phyloP scores from a whole-genome alignment of 108 stramenopile genomes.

The Fragilariopsis cylindrus region DNA sequence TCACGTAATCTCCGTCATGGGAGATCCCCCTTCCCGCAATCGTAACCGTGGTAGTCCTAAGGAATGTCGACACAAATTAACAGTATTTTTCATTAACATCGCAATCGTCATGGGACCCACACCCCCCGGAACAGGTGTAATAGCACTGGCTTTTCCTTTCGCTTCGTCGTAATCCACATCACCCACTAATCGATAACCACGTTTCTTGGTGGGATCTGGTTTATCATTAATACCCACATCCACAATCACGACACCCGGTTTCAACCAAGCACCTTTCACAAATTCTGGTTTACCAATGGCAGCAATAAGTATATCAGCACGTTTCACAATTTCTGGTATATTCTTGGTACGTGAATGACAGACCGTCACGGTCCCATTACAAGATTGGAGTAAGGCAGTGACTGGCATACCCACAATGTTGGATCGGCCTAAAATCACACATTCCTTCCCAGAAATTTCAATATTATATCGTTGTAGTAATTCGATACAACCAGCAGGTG shows the following conservation, averaged over 20 bases:
- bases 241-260: conserved; percentile 91
- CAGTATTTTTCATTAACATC: conserved; percentile 93
- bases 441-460: conserved; percentile 82
- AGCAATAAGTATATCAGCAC: conserved; percentile 93
- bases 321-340: conserved; percentile 61
- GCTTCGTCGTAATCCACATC: conserved; percentile 87
- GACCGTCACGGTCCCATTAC: conserved; percentile 92
- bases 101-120: conserved; percentile 99
- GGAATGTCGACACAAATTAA: conserved; percentile 37
- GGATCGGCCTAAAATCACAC: conserved; percentile 90
- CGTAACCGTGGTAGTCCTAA: conserved; percentile 25
- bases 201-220: conserved; percentile 59
- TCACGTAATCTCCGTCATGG: neutral
- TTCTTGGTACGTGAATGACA: conserved; percentile 89
- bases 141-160: conserved; percentile 73
- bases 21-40: conserved; percentile 5
- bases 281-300: conserved; percentile 89
- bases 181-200: conserved; percentile 92
- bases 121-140: conserved; percentile 96
- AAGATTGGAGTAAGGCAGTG: conserved; percentile 78
- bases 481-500: conserved; percentile 92
- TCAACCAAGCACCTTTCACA: conserved; percentile 87
- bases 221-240: conserved; percentile 96
- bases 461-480: conserved; percentile 86
- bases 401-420: conserved; percentile 92